Evolutionary conservation across 345 rosid species (phyloP), one percentile per base, ranked within the genome.

Genomic region (Eucalyptus sp.): DNA sequence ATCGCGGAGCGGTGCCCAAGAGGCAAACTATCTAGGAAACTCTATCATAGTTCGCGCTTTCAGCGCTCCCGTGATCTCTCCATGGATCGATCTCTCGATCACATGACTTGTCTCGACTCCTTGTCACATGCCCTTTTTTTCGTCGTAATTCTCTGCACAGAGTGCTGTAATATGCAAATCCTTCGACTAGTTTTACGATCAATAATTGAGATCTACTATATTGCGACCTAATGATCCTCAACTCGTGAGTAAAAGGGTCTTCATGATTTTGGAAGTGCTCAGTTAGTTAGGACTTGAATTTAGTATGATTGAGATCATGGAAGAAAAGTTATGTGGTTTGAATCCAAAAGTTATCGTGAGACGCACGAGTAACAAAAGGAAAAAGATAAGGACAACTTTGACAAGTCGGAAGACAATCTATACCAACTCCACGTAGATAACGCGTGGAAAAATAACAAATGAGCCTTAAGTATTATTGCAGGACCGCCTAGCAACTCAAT

Each of bases 31-130:
- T 52, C 58, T 24, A 10, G 27, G 48, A 76, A 76, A 76, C 48
- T 37, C 22, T 20, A 9, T 76, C 25, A 24, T 5, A 37, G 43
- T 37, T 71, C 5, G 3, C 14, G 2, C 80, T 18, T 37, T 17
- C 1, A 3, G 8, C 25, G 3, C 79, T 71, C 27, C 14, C 46
- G 0, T 2, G 25, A 37, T 37, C 0, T 33, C 20, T 66, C 20
- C 22, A 68, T 68, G 4, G 20, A 31, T 68, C 7, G 2, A 16
- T 17, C 43, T 68, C 24, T 68, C 12, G 2, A 33, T 17, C 80
- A 3, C 9, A 41, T 15, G 79, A 66, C 10, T 66, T 9, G 3
- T 66, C 20, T 52, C 24, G 2, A 18, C 58, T 52, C 58, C 24
- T 52, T 18, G 29, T 56, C 33, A 29, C 14, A 27, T 27, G 31